These are phyloP conservation scores for Apophysomyces variabilis DNA, from an alignment of 371 early-diverging fungal species.

Conservation along the genomic window DNA sequence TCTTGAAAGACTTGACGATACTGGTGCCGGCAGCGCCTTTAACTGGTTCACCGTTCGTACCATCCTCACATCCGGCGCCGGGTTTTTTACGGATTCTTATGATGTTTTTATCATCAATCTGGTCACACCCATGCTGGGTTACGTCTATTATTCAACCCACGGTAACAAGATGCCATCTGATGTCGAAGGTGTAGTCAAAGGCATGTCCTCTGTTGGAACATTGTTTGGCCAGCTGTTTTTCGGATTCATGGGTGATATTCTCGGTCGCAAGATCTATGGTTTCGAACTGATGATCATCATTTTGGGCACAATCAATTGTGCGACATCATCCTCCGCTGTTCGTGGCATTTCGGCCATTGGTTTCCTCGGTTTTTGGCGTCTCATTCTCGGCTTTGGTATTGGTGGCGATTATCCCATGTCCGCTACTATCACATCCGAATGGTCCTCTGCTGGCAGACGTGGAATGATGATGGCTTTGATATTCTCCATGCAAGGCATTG, in stretches of 20 bases:
- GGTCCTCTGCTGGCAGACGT: slow-evolving; percentile 59
- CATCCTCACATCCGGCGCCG: slow-evolving; percentile 82
- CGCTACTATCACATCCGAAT: slow-evolving; percentile 75
- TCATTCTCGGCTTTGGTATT: slow-evolving; percentile 86
- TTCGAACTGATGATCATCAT: slow-evolving; percentile 85
- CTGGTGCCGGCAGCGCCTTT: slow-evolving; percentile 38
- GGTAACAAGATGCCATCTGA: slow-evolving; percentile 63
- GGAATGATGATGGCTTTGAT: slow-evolving; percentile 73
- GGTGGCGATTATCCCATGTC: slow-evolving; percentile 73
- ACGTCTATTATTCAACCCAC: slow-evolving; percentile 66
- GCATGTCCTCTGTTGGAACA: slow-evolving; percentile 81
- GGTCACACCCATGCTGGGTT: slow-evolving; percentile 80
- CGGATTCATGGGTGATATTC: slow-evolving; percentile 83
- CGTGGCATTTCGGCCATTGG: slow-evolving; percentile 74
- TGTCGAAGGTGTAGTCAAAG: slow-evolving; percentile 80
- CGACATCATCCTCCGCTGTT: slow-evolving; percentile 70
- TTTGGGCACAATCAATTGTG: slow-evolving; percentile 78
- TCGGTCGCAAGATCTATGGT: slow-evolving; percentile 88
- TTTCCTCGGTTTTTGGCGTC: slow-evolving; percentile 81
- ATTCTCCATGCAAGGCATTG: slow-evolving; percentile 79
- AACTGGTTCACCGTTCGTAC: slow-evolving; percentile 85
- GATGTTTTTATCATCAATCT: slow-evolving; percentile 88
- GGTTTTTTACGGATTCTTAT: slow-evolving; percentile 92
- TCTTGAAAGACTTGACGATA: slow-evolving; percentile 41
- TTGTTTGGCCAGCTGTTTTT: slow-evolving; percentile 85